These are phyloP conservation scores for Amanita fuliginea DNA, from an alignment of 768 basidiomycete species.

Conservation along the genomic window DNA sequence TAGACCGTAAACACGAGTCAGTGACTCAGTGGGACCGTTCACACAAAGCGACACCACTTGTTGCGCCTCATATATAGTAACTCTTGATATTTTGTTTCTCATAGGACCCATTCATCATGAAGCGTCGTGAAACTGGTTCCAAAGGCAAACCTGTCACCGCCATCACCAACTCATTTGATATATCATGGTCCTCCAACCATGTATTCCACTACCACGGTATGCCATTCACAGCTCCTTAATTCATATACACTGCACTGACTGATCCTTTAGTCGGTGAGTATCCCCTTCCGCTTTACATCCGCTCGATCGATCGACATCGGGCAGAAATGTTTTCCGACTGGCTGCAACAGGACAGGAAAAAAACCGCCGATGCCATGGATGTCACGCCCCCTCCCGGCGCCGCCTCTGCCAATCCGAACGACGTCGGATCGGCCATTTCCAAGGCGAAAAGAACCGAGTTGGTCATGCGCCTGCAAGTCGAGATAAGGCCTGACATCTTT, in stretches of 20 bases:
- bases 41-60: too few species aligned
- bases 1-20: too few species aligned
- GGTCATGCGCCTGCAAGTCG: slow-evolving; percentile 4
- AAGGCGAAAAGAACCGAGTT: neutral
- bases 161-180: slow-evolving; percentile 1
- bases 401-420: neutral
- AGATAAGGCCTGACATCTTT: slow-evolving; percentile 1
- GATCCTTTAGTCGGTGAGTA: neutral
- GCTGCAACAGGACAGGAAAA: neutral
- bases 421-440: neutral
- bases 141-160: neutral
- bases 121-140: neutral
- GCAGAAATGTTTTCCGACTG: neutral
- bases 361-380: neutral
- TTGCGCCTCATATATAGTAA: neutral
- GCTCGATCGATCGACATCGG: neutral
- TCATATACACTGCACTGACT: neutral
- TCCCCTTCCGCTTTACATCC: neutral
- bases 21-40: too few species aligned
- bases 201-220: slow-evolving; percentile 5
- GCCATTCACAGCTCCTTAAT: neutral
- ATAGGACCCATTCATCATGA: neutral
- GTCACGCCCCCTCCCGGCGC: neutral
- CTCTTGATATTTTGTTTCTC: neutral
- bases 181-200: neutral